These are phyloP conservation scores for Fusarium redolens DNA, from an alignment of 2,329 filamentous ascomycete genomes.

Conservation along the genomic window DNA sequence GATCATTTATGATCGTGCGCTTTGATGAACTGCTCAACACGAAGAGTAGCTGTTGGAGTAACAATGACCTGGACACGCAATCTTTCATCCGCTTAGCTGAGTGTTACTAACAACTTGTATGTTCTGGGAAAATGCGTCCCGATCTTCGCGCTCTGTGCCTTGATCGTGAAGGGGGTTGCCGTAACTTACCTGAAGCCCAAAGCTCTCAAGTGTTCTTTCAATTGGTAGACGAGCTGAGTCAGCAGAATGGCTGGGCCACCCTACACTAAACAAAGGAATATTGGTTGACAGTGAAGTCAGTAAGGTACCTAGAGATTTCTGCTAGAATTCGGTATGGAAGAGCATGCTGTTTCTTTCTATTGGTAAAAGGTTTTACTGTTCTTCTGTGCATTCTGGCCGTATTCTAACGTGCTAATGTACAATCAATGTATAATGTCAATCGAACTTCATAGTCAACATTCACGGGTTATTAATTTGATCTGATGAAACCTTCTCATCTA, in stretches of 20 bases:
- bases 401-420: not conserved
- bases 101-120: not conserved
- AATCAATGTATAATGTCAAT: not conserved
- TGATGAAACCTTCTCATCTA: not conserved
- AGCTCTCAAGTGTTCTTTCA: slow-evolving; percentile 28
- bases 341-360: not conserved
- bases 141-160: slow-evolving; percentile 21
- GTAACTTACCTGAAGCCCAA: slow-evolving; percentile 28
- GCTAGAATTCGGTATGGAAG: not conserved
- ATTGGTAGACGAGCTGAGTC: slow-evolving; percentile 31
- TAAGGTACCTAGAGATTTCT: not conserved
- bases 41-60: not conserved
- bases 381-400: not conserved
- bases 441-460: not conserved
- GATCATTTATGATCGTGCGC: not conserved
- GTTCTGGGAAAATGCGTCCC: not conserved
- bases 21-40: slow-evolving; percentile 14
- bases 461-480: not conserved
- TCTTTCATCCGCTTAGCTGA: not conserved
- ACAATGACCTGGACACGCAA: not conserved
- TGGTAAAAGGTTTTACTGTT: not conserved
- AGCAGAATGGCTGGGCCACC: slow-evolving; percentile 9
- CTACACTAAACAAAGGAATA: slow-evolving; percentile 1
- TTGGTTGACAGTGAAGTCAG: not conserved
- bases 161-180: slow-evolving; percentile 21